Evolutionary conservation across 768 basidiomycete species (phyloP).

Genomic region (Kwoniella heveanensis): DNA sequence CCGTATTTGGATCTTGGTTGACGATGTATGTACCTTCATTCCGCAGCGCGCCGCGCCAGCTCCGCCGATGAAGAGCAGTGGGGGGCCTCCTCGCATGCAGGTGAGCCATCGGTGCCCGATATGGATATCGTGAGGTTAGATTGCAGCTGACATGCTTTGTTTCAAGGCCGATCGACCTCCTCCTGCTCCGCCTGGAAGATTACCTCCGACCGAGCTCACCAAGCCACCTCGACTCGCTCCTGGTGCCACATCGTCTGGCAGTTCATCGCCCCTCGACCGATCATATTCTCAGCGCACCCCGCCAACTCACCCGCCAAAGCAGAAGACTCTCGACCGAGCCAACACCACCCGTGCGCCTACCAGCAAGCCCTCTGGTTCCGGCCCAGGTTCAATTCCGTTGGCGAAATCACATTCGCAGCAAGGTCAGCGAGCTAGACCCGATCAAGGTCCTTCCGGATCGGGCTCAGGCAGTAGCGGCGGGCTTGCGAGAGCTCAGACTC

Average conservation of each 20-base stretch:
- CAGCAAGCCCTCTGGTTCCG: constrained; percentile 44
- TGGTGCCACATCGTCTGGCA: constrained; percentile 51
- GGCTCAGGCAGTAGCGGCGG: constrained; percentile 8
- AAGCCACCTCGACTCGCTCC: constrained; percentile 42
- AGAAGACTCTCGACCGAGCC: constrained; percentile 79
- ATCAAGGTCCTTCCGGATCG: constrained; percentile 25
- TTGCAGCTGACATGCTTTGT: neutral
- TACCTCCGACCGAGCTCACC: constrained; percentile 27
- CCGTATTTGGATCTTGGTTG: neutral
- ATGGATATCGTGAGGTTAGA: neutral
- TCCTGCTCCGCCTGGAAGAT: constrained; percentile 40
- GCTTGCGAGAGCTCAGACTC: constrained; percentile 29
- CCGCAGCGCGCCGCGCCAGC: constrained; percentile 49
- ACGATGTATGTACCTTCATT: neutral
- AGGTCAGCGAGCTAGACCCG: constrained; percentile 30
- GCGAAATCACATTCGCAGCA: constrained; percentile 55
- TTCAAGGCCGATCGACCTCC: constrained; percentile 41
- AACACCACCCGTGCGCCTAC: constrained; percentile 76
- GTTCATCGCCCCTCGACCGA: constrained; percentile 57
- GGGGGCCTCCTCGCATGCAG: constrained; percentile 29
- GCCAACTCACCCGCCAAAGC: constrained; percentile 67
- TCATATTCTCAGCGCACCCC: constrained; percentile 74
- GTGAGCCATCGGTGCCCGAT: constrained; percentile 7
- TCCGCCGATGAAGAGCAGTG: constrained; percentile 39
- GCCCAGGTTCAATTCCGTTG: constrained; percentile 31